Conservation (phyloP, 805 yeast species). For the Yarrowia sp. region DNA sequence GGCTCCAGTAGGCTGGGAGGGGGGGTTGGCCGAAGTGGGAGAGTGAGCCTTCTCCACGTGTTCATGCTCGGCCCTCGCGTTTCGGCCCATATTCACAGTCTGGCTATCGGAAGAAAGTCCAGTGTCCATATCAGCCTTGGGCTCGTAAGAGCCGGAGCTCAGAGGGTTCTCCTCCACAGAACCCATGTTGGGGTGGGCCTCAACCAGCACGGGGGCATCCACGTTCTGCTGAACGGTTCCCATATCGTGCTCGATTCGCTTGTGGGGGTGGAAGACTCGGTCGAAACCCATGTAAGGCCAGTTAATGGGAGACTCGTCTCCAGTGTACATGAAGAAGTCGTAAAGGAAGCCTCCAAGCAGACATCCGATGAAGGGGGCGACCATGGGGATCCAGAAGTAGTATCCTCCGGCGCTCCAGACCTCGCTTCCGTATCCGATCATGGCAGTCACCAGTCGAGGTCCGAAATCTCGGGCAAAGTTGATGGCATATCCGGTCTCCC, state of each 20-base stretch:
- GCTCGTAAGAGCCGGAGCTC: neutral
- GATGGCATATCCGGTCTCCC: conserved; percentile 53
- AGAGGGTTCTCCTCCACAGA: conserved; percentile 3
- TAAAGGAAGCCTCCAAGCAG: conserved; percentile 48
- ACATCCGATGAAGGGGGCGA: conserved; percentile 49
- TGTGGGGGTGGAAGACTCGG: neutral
- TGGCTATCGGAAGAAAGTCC: conserved; percentile 2
- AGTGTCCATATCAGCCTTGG: neutral
- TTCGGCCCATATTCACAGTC: neutral
- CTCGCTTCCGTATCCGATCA: conserved; percentile 47
- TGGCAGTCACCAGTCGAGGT: conserved; percentile 50
- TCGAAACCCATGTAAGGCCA: conserved; percentile 41
- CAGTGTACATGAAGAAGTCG: conserved; percentile 51
- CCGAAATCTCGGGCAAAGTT: conserved; percentile 56
- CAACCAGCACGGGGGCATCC: conserved; percentile 1
- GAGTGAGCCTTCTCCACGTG: neutral
- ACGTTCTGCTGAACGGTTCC: conserved; percentile 1
- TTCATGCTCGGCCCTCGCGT: neutral
- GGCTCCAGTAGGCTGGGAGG: conserved; percentile 1
- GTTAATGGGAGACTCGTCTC: conserved; percentile 51
- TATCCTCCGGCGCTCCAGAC: conserved; percentile 43
- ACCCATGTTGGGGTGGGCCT: conserved; percentile 8
- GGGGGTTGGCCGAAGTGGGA: neutral
- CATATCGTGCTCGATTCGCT: conserved; percentile 21
- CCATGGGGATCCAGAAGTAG: conserved; percentile 54